These are phyloP conservation scores for Prunus davidiana DNA, from an alignment of 306 rosid species.

Conservation along the genomic window DNA sequence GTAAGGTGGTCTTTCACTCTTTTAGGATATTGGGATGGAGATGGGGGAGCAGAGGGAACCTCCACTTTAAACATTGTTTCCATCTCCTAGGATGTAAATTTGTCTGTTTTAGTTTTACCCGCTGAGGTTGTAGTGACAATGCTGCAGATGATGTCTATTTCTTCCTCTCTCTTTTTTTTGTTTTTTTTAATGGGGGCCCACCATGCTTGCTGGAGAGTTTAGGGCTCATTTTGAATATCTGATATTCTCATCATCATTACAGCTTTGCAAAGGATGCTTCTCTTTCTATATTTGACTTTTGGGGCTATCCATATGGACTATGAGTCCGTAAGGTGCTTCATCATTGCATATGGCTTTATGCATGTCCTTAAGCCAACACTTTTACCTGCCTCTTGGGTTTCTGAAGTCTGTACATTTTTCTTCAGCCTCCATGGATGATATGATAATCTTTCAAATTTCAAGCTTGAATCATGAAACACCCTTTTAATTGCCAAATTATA, in stretches of 20 bases:
- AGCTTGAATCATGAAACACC: background rate
- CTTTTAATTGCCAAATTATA: background rate
- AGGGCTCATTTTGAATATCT: conserved; percentile 31
- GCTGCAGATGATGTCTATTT: conserved; percentile 18
- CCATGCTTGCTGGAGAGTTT: conserved; percentile 12
- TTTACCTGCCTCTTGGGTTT: conserved; percentile 10
- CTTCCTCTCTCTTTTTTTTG: background rate
- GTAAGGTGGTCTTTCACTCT: conserved; percentile 7
- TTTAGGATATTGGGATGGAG: conserved; percentile 28
- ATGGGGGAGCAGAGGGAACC: conserved; percentile 27
- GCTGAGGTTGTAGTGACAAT: conserved; percentile 13
- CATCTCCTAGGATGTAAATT: conserved; percentile 27
- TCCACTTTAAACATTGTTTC: conserved; percentile 18
- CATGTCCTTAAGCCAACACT: conserved; percentile 17
- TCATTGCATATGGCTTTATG: conserved; percentile 25
- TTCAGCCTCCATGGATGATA: background rate
- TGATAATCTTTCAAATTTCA: background rate
- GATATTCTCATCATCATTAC: conserved; percentile 47
- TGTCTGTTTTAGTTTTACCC: conserved; percentile 11
- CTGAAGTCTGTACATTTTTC: background rate
- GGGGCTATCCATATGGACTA: background rate
- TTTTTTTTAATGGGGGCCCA: conserved; percentile 11
- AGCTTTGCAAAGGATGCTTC: conserved; percentile 41
- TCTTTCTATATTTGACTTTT: conserved; percentile 60
- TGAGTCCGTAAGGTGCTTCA: conserved; percentile 21